phyloP scores from a whole-genome alignment of 768 basidiomycete species.

The Leucocoprinus birnbaumii region DNA sequence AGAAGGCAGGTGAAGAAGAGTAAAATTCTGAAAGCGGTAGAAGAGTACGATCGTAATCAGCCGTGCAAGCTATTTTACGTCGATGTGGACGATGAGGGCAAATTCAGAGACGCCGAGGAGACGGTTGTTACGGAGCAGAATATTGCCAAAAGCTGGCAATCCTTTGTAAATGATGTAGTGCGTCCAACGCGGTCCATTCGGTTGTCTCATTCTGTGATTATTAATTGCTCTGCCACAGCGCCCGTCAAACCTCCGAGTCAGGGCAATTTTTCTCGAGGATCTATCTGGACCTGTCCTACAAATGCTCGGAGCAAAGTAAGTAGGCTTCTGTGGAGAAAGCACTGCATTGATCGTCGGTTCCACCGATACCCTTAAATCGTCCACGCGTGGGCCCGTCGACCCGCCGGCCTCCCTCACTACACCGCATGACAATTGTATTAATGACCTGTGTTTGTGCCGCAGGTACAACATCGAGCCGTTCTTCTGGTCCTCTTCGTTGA shows the following conservation, averaged over 20 bases:
- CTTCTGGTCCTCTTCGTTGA: constrained; percentile 63
- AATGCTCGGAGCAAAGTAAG: constrained; percentile 59
- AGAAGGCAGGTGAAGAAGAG: constrained; percentile 33
- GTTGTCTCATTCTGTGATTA: neutral
- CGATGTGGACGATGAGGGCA: constrained; percentile 36
- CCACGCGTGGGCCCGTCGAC: no score
- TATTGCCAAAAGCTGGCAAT: constrained; percentile 35
- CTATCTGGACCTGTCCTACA: constrained; percentile 51
- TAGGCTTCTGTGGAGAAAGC: neutral
- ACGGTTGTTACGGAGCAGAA: constrained; percentile 21
- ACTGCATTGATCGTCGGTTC: neutral
- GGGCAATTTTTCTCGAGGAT: constrained; percentile 51
- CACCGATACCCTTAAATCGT: no score
- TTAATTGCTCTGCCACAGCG: constrained; percentile 11
- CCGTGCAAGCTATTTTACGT: constrained; percentile 21
- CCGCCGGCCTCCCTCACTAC: no score
- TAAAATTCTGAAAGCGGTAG: constrained; percentile 23
- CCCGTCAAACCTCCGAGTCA: constrained; percentile 40
- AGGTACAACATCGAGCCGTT: constrained; percentile 64
- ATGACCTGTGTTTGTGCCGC: neutral
- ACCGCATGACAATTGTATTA: no score
- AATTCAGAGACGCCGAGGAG: constrained; percentile 30
- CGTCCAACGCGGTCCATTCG: constrained; percentile 15
- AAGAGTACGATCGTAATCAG: neutral
- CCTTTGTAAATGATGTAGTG: constrained; percentile 31